Evolutionary conservation across 2,329 filamentous ascomycete species (phyloP).

Genomic region (Ascochyta fabae): DNA sequence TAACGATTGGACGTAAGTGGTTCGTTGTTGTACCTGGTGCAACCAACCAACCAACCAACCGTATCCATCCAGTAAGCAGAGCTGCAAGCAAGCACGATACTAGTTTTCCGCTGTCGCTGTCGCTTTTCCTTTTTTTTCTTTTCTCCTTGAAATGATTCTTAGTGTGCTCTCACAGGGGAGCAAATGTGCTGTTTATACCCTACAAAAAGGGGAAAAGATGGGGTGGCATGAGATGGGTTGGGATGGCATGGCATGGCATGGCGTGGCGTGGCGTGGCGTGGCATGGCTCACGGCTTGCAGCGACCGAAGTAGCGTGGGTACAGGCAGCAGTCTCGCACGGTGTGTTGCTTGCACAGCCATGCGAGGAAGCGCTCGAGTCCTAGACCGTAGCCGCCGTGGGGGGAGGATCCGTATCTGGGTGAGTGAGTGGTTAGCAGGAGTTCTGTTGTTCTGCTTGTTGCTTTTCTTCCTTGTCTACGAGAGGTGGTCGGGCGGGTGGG

Average conservation of each 20-base stretch:
- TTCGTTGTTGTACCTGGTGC: slow-evolving; percentile 21
- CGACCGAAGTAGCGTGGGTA: slow-evolving; percentile 83
- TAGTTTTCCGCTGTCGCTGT: too few species aligned
- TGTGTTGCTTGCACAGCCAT: slow-evolving; percentile 71
- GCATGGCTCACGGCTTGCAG: slow-evolving; percentile 69
- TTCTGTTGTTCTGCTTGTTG: too few species aligned
- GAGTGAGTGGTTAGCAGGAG: slow-evolving; percentile 25
- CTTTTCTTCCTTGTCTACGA: too few species aligned
- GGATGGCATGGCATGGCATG: too few species aligned
- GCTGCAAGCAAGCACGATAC: too few species aligned
- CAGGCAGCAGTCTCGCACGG: slow-evolving; percentile 72
- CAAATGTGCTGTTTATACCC: background rate
- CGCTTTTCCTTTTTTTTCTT: background rate
- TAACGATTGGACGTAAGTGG: slow-evolving; percentile 19
- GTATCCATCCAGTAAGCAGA: too few species aligned
- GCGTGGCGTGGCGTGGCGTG: too few species aligned
- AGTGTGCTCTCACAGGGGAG: too few species aligned
- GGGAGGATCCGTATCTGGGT: slow-evolving; percentile 81
- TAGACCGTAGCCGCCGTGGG: slow-evolving; percentile 91
- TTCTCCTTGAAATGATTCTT: background rate
- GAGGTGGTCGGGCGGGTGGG: background rate
- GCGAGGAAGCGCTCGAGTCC: slow-evolving; percentile 83
- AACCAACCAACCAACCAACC: background rate
- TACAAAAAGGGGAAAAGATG: background rate
- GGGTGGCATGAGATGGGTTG: background rate